phyloP scores from a whole-genome alignment of 495 filamentous ascomycete species.

The Peziza echinospora region DNA sequence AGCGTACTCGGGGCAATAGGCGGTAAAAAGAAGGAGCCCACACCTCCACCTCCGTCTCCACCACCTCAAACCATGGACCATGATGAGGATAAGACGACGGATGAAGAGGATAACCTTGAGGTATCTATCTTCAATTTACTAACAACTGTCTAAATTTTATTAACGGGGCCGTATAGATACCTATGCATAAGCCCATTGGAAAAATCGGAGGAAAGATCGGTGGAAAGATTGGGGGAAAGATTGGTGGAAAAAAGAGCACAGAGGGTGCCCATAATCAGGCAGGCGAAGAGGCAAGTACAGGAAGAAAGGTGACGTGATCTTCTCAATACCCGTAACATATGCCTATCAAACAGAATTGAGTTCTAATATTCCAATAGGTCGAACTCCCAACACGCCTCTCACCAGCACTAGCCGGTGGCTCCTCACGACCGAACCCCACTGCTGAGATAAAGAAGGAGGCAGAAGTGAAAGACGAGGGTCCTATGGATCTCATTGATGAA shows the following conservation, averaged over 20 bases:
- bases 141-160: no score
- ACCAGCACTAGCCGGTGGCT: no score
- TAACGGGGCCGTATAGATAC: no score
- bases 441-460: conserved; percentile 5
- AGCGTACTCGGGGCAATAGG: conserved; percentile 22
- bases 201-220: not conserved
- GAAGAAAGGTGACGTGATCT: not conserved
- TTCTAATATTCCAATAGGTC: no score
- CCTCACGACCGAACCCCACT: conserved; percentile 2
- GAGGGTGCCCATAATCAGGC: not conserved
- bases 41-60: conserved; percentile 2
- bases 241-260: conserved; percentile 2
- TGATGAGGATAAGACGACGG: conserved; percentile 16
- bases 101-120: conserved; percentile 40
- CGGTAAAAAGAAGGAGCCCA: conserved; percentile 21
- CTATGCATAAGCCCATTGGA: no score
- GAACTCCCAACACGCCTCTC: no score
- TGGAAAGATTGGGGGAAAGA: not conserved
- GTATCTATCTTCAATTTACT: no score
- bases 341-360: no score
- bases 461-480: conserved; percentile 8
- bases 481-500: conserved; percentile 23
- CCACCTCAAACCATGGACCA: conserved; percentile 1
- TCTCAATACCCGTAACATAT: no score
- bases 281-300: not conserved